Evolutionary conservation across 2,329 filamentous ascomycete genomes (phyloP), one percentile per base, ranked within the genome.

Genomic region (Lasiodiplodia gonubiensis): DNA sequence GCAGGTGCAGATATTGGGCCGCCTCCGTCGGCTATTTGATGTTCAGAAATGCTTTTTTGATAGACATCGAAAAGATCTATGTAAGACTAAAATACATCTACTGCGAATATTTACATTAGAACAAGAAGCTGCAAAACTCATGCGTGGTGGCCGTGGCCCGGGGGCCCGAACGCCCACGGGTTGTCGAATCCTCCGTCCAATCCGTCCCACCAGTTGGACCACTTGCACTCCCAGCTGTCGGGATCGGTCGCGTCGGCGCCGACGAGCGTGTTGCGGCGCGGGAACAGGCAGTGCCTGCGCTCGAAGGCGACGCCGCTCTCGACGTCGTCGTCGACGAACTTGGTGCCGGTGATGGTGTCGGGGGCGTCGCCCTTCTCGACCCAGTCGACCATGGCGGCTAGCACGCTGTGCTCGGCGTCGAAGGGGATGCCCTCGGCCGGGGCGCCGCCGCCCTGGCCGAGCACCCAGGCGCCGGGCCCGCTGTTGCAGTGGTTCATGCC

Each of bases 401-500:
- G 72, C 0, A 85, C 76, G 27, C 86, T 86, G 25, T 80, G 72
- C 10, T 78, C 71, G 0, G 79, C 76, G 16, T 82, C 76, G 14
- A 73, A 61, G 68, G 73, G 78, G 14, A 77, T 74, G 5, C 75
- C 76, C 14, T 74, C 73, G 12, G 73, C 70, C 2, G 71, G 52
- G 21, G 71, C 70, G 6, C 52, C 55, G 16, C 59, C 48, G 10
- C 39, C 49, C 64, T 78, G 76, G 1, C 78, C 77, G 39, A 79
- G 76, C 10, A 69, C 73, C 59, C 73, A 74, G 1, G 84, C 84
- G 1, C 85, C 84, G 1, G 74, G 76, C 8, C 86, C 86, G 6
- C 81, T 80, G 46, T 68, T 70, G 71, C 85, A 87, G 72, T 87
- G 86, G 2, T 74, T 78, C 77, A 85, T 84, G 5, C 85, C 86